Percentiles rank a stretch among this genome's conserved stretches.
Conservation (phyloP, 2,329 filamentous ascomycete species). For the Pseudofabraea citricarpa region DNA sequence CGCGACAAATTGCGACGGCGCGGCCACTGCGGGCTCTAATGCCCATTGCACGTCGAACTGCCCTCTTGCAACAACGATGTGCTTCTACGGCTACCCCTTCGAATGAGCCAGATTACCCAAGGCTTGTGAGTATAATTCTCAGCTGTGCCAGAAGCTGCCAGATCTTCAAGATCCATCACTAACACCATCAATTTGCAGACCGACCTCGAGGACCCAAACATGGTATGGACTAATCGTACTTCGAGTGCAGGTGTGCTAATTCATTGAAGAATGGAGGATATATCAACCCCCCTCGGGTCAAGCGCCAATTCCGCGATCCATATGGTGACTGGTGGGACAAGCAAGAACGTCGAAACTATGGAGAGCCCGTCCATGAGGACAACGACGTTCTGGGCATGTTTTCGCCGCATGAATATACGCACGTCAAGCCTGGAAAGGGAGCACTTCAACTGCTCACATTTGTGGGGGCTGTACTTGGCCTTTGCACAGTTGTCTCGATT, state of each 20-base stretch:
- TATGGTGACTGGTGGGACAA: conserved; percentile 95
- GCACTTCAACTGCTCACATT: conserved; percentile 65
- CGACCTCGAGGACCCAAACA: conserved; percentile 60
- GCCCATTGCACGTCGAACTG: conserved; percentile 42
- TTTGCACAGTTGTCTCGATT: conserved; percentile 63
- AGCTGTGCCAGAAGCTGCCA: no score
- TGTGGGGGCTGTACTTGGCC: conserved; percentile 54
- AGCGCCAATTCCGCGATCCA: conserved; percentile 89
- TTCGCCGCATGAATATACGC: conserved; percentile 83
- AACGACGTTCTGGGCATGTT: conserved; percentile 91
- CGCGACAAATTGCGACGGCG: conserved; percentile 52
- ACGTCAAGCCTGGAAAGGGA: conserved; percentile 67
- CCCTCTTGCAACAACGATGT: conserved; percentile 49
- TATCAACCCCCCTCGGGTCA: conserved; percentile 72
- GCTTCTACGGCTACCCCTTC: conserved; percentile 12
- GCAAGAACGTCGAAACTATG: conserved; percentile 94
- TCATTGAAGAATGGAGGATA: conserved; percentile 80
- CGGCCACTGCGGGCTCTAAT: conserved; percentile 41
- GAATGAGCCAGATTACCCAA: conserved; percentile 20
- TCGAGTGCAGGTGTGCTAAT: no score
- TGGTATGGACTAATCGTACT: conserved; percentile 49
- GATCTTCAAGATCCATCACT: no score
- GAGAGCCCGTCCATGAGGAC: conserved; percentile 95
- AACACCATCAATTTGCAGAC: conserved; percentile 23
- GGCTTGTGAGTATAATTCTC: conserved; percentile 26